Conservation (phyloP, 768 basidiomycete genomes). For the Tulasnella sp. region DNA sequence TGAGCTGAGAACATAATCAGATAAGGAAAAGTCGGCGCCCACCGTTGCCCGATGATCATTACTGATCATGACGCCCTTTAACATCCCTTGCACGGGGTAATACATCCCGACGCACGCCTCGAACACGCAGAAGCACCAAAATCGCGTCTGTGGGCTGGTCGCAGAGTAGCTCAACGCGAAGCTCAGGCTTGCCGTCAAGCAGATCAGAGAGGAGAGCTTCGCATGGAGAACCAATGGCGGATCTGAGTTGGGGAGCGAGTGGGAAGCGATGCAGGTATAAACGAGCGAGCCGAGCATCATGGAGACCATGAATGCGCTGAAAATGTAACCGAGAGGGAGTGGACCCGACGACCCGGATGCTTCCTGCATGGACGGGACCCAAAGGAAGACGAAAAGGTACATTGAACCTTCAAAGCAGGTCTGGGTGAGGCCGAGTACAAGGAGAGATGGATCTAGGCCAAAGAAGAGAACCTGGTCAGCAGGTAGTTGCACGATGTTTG, state of each 20-base stretch:
- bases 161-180: conserved; percentile 42
- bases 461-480: neutral
- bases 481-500: neutral
- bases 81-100: conserved; percentile 67
- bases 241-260: conserved; percentile 22
- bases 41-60: conserved; percentile 70
- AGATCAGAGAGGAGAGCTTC: conserved; percentile 54
- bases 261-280: conserved; percentile 43
- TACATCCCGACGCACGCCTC: conserved; percentile 73
- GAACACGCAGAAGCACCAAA: conserved; percentile 65
- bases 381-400: conserved; percentile 77
- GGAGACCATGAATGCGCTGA: conserved; percentile 69
- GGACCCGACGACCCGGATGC: conserved; percentile 29
- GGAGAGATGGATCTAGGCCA: conserved; percentile 44
- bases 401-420: conserved; percentile 78
- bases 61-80: conserved; percentile 52
- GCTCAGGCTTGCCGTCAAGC: conserved; percentile 46
- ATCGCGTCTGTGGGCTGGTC: conserved; percentile 40
- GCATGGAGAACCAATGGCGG: conserved; percentile 50
- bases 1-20: no score
- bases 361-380: conserved; percentile 70
- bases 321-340: conserved; percentile 69
- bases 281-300: conserved; percentile 73
- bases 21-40: conserved; percentile 21
- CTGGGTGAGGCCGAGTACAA: conserved; percentile 60